Base-by-base conservation (phyloP, 208 protist species). In the Leptomonas seymouri region DNA sequence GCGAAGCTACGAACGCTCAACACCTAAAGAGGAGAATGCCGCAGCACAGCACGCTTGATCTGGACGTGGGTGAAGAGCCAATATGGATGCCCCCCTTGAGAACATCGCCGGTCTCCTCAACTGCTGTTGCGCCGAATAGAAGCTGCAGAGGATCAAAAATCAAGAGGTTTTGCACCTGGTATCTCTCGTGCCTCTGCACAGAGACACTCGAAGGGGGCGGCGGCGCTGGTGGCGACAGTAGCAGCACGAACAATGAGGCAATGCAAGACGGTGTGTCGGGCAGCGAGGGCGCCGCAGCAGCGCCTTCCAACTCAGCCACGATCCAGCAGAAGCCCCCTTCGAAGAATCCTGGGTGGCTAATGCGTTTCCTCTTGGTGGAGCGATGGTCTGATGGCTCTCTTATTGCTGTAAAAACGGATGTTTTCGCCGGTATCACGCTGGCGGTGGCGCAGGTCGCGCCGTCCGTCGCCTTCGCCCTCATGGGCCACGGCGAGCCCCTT, bases 401-500 rank as follows among this genome's bases (percentile, higher is more conserved):
- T 18, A 74, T 85, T 18, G 51, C 76, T 0, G 73, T 89, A 18
- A 82, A 83, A 45, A 76, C 71, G 36, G 79, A 89, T 42, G 68
- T 85, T 27, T 79, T 89, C 30, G 75, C 83, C 14, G 78, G 83
- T 15, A 39, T 89, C 28, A 85, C 78, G n/a, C 57, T 89, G 23
- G 74, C 77, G 34, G 78, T 83, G 15, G 78, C 82, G 36, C 82
- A 83, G 71, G 74, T 87, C 18, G 77, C 82, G 27, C 82, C 77
- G 41, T 87, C 74, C 1, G 65, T 87, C 5, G 82, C 82, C 51
- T 87, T 87, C 21, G 76, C 82, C 20, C 50, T 87, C 25, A 84
- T 87, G 74, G 82, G 74, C 27, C 60, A 80, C 68, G 77, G 67
- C 9, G 45, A 78, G 57, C 82, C 82, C 2, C 73, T 84, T 31